Conservation (phyloP, 805 yeast genomes). For the Pichia phayaonensis region DNA sequence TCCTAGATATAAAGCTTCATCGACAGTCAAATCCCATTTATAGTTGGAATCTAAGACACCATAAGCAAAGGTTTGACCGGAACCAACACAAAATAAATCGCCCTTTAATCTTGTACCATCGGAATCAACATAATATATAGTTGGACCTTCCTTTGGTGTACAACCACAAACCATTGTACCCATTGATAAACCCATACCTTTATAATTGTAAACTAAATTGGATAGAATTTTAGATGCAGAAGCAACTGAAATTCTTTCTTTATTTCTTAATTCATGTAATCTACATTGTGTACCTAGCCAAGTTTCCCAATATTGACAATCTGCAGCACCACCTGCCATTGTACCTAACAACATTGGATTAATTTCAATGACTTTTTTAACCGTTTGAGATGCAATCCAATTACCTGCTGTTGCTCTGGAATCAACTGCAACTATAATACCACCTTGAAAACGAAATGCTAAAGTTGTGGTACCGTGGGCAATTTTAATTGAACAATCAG, state of each 20-base stretch:
- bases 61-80: slow-evolving; percentile 98
- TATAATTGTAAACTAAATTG: slow-evolving; percentile 85
- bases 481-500: slow-evolving; percentile 90
- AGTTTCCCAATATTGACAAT: slow-evolving; percentile 98
- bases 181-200: slow-evolving; percentile 98
- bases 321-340: slow-evolving; percentile 99
- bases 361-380: slow-evolving; percentile 93
- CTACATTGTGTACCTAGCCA: slow-evolving; percentile 98
- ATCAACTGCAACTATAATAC: slow-evolving; percentile 94
- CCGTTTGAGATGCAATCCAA: slow-evolving; percentile 98
- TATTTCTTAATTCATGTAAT: slow-evolving; percentile 87
- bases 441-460: slow-evolving; percentile 93
- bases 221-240: slow-evolving; percentile 93
- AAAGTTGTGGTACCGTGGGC: slow-evolving; percentile 99
- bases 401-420: slow-evolving; percentile 97
- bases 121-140: slow-evolving; percentile 91
- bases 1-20: slow-evolving; percentile 90
- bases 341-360: slow-evolving; percentile 94
- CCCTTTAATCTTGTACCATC: slow-evolving; percentile 96
- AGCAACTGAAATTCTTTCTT: slow-evolving; percentile 90
- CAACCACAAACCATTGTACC: slow-evolving; percentile 99
- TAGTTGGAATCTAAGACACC: slow-evolving; percentile 94
- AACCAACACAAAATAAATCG: slow-evolving; percentile 93
- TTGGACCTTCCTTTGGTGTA: slow-evolving; percentile 91
- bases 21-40: slow-evolving; percentile 85